Percentiles rank a stretch among this genome's conserved stretches.
Conservation (phyloP, 2,329 filamentous ascomycete species). For the Aspergillus amoenus region DNA sequence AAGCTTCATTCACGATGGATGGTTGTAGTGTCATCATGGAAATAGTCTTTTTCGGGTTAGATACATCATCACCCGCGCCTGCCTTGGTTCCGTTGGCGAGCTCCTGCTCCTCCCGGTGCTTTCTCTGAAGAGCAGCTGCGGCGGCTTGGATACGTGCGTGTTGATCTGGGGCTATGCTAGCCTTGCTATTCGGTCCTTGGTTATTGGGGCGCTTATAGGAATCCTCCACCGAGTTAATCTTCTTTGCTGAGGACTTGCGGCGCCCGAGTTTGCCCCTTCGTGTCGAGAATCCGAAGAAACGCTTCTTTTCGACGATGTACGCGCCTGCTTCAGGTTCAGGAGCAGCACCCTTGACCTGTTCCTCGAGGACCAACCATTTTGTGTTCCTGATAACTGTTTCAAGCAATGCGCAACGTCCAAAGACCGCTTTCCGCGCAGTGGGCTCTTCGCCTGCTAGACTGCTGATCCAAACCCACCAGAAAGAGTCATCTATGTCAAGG, state of each 20-base stretch:
- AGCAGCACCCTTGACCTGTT: constrained; percentile 91
- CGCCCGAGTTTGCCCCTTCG: constrained; percentile 68
- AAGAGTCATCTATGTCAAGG: constrained; percentile 87
- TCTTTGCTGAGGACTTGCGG: constrained; percentile 69
- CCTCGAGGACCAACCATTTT: constrained; percentile 92
- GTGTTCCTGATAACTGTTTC: constrained; percentile 81
- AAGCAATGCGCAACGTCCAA: constrained; percentile 87
- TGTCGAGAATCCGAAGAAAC: constrained; percentile 79
- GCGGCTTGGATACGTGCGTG: constrained; percentile 92
- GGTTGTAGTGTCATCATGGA: constrained; percentile 88
- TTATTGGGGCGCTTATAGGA: constrained; percentile 52
- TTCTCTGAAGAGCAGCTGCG: constrained; percentile 76
- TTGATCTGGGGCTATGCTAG: constrained; percentile 83
- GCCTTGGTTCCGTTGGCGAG: constrained; percentile 53
- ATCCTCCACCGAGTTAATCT: constrained; percentile 50
- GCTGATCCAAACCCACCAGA: constrained; percentile 99
- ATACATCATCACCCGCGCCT: constrained; percentile 51
- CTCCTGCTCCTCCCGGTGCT: constrained; percentile 60
- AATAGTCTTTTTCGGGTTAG: constrained; percentile 70
- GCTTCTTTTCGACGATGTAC: constrained; percentile 94
- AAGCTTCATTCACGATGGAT: constrained; percentile 79
- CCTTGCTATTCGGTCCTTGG: constrained; percentile 66
- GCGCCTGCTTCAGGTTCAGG: constrained; percentile 79
- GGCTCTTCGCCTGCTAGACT: constrained; percentile 92
- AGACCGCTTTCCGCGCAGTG: constrained; percentile 79